These are phyloP conservation scores for Ceratobasidium sp. DNA, from an alignment of 1,284 basidiomycete species.

Conservation along the genomic window DNA sequence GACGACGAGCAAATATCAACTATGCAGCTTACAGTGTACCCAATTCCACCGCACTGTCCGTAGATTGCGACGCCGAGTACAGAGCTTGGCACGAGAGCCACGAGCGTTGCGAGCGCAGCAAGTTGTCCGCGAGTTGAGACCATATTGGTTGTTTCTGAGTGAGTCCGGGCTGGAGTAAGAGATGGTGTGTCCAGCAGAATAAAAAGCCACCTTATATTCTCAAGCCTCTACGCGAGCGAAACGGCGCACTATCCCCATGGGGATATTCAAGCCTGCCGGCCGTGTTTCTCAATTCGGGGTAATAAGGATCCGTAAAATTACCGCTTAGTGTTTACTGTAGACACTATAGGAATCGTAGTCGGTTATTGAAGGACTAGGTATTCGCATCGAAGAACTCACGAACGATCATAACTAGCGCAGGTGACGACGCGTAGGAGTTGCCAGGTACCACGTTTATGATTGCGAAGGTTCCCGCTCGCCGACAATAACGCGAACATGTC, in stretches of 20 bases:
- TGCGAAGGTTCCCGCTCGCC: too few relatives aligned
- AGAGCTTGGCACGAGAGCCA: slow-evolving; percentile 7
- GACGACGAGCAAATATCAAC: neutral
- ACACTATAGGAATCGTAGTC: too few relatives aligned
- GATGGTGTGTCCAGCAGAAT: neutral
- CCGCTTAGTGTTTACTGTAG: too few relatives aligned
- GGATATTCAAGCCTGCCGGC: neutral
- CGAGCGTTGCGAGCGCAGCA: slow-evolving; percentile 6
- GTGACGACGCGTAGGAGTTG: too few relatives aligned
- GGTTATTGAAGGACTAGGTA: too few relatives aligned
- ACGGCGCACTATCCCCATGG: neutral
- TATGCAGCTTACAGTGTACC: slow-evolving; percentile 7
- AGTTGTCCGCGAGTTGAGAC: slow-evolving; percentile 18
- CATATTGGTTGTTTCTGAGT: neutral
- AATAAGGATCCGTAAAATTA: too few relatives aligned
- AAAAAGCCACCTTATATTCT: slow-evolving; percentile 6
- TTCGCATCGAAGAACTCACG: too few relatives aligned
- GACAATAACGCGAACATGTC: too few relatives aligned
- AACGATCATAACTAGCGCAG: too few relatives aligned
- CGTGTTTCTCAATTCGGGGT: too few relatives aligned
- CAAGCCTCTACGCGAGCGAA: neutral
- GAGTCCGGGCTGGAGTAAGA: neutral
- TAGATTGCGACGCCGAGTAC: slow-evolving; percentile 17
- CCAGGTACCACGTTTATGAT: too few relatives aligned
- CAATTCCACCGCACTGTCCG: slow-evolving; percentile 37